Evolutionary conservation across 768 basidiomycete genomes (phyloP), one percentile per base, ranked within the genome.

Genomic region (Boletus vinaceobasis): DNA sequence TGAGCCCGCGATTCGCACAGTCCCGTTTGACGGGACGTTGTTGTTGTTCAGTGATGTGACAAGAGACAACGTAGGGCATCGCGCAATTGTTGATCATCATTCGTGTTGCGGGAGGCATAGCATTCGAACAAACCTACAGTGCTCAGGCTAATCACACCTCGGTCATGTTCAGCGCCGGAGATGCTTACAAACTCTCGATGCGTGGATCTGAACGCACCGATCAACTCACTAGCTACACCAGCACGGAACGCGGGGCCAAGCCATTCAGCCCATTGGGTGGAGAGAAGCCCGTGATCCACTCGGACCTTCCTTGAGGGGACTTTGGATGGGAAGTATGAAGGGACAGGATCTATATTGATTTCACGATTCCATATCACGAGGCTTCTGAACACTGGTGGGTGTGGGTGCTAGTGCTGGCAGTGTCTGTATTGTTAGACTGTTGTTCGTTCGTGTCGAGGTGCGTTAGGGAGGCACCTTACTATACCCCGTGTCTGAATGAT

Each of bases 51-150:
- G 29, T 44, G 11, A 23, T 23, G 11, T 45, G 43, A 57, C 48
- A 7, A 5, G 15, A 2, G 17, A 39, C 26, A 0, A 48, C 11
- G 15, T 45, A 76, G 74, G 65, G 62, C 26, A 71, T 76, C 50
- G 67, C 68, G 0, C 68, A 73, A 23, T 27, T 71, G 15, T 53
- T 72, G 44, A 75, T 77, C 58, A 67, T 74, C 55, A 59, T 71
- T 19, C 70, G 75, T 4, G 71, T 77, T 27, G 69, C 67, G 0
- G 61, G 50, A 43, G 75, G 74, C 7, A 49, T 56, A 9, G 65
- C 66, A 13, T 64, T 64, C 49, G 21, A 50, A 4, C 19, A 52
- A 27, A 23, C 49, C 0, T 53, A n/a, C n/a, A n/a, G n/a, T n/a
- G n/a, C 51, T 2, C 33, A 43, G 33, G 48, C 48, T 11, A 5